phyloP scores from a whole-genome alignment of 2,329 filamentous ascomycete genomes.

The Hypoxylon sp. region DNA sequence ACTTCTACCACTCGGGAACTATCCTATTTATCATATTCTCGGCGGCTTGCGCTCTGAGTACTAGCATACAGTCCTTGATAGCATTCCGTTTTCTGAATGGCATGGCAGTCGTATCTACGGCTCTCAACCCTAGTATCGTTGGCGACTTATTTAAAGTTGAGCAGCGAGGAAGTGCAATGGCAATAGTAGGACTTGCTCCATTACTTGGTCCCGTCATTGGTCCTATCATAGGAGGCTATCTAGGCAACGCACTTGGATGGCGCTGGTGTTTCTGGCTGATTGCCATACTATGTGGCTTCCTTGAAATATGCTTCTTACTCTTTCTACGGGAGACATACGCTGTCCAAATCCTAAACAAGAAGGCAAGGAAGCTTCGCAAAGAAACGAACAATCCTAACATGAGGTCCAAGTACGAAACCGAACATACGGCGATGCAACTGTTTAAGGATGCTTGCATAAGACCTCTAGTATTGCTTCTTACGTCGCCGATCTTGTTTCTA shows the following conservation, averaged over 20 bases:
- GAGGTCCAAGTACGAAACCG: neutral
- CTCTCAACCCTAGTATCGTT: constrained; percentile 24
- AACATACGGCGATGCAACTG: neutral
- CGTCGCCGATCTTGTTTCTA: neutral
- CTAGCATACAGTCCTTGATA: constrained; percentile 25
- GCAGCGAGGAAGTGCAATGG: constrained; percentile 32
- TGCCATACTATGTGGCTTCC: constrained; percentile 28
- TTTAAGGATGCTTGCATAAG: neutral
- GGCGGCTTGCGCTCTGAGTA: constrained; percentile 20
- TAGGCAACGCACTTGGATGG: constrained; percentile 25
- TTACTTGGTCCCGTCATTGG: constrained; percentile 31
- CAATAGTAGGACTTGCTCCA: constrained; percentile 20
- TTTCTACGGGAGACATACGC: constrained; percentile 30
- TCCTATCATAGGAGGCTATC: constrained; percentile 31
- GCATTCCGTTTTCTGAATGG: constrained; percentile 34
- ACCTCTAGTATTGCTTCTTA: neutral
- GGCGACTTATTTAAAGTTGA: constrained; percentile 29
- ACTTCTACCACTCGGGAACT: constrained; percentile 27
- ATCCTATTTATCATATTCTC: constrained; percentile 27
- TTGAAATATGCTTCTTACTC: constrained; percentile 27
- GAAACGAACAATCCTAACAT: constrained; percentile 21
- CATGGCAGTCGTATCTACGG: constrained; percentile 13
- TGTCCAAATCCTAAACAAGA: constrained; percentile 25
- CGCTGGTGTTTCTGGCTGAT: constrained; percentile 37
- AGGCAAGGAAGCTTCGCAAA: constrained; percentile 19